These are phyloP conservation scores for Phytophthora podocarpi DNA, from an alignment of 352 stramenopile genomes.

Conservation along the genomic window DNA sequence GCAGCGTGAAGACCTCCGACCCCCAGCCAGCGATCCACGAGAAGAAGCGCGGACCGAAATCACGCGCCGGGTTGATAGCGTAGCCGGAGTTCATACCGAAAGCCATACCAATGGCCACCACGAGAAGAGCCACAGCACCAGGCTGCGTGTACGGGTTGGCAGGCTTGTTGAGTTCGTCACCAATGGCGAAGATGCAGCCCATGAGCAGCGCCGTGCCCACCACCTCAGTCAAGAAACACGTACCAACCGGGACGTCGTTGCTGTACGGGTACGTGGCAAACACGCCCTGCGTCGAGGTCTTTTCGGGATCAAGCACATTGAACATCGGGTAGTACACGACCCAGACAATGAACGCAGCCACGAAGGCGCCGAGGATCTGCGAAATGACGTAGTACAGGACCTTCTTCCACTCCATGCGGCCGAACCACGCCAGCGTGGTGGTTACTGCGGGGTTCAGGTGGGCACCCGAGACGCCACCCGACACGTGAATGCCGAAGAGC, in stretches of 20 bases:
- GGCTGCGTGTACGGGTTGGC: constrained; percentile 51
- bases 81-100: constrained; percentile 80
- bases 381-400: constrained; percentile 58
- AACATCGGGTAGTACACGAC: constrained; percentile 61
- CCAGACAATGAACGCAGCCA: constrained; percentile 51
- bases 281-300: constrained; percentile 38
- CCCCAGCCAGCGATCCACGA: constrained; percentile 48
- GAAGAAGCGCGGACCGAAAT: constrained; percentile 60
- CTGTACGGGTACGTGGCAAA: constrained; percentile 63
- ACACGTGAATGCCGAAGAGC: constrained; percentile 69
- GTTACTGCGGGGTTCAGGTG: constrained; percentile 78
- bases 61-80: constrained; percentile 67
- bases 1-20: constrained; percentile 36
- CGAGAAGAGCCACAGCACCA: constrained; percentile 51
- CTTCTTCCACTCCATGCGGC: constrained; percentile 59
- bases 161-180: constrained; percentile 59
- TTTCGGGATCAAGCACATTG: constrained; percentile 51
- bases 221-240: constrained; percentile 65
- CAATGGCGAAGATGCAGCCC: constrained; percentile 65
- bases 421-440: constrained; percentile 52
- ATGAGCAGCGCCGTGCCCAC: constrained; percentile 65
- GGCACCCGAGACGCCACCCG: constrained; percentile 55
- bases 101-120: constrained; percentile 70
- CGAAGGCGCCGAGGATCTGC: constrained; percentile 61
- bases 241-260: constrained; percentile 39